These are phyloP conservation scores for Dioszegia hungarica DNA, from an alignment of 768 basidiomycete genomes.

Conservation along the genomic window DNA sequence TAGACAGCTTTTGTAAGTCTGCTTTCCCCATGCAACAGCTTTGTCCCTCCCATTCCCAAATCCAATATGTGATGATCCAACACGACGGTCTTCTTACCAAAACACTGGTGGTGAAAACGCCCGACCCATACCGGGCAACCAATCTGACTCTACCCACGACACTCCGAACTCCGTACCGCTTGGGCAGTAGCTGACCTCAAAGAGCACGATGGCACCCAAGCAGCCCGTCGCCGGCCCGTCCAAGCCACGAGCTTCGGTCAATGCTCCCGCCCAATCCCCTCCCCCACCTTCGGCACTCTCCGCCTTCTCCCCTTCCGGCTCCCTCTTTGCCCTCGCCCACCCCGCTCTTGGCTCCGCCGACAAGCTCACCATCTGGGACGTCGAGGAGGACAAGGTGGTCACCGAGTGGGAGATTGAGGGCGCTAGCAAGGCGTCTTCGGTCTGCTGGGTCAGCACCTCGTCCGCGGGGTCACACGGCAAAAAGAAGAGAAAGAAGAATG, in stretches of 20 bases:
- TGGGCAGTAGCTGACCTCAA: slow-evolving; percentile 6
- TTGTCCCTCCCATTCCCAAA: not conserved
- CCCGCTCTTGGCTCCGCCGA: slow-evolving; percentile 45
- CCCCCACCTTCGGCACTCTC: slow-evolving; percentile 41
- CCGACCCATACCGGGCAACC: slow-evolving; percentile 48
- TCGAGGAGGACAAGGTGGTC: slow-evolving; percentile 30
- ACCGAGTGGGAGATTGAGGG: slow-evolving; percentile 43
- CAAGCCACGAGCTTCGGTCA: slow-evolving; percentile 25
- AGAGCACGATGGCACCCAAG: slow-evolving; percentile 26
- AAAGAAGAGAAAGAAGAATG: slow-evolving; percentile 23
- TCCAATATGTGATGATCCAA: slow-evolving; percentile 44
- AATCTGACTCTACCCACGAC: slow-evolving; percentile 38
- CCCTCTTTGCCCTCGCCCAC: slow-evolving; percentile 37
- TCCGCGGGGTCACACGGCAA: slow-evolving; percentile 12
- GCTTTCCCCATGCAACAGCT: not conserved
- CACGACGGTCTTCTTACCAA: slow-evolving; percentile 49
- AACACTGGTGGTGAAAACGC: slow-evolving; percentile 42
- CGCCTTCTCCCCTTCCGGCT: slow-evolving; percentile 38
- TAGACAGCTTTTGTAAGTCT: no score
- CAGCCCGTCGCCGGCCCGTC: slow-evolving; percentile 41
- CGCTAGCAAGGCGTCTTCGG: slow-evolving; percentile 29
- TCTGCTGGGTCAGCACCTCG: slow-evolving; percentile 23
- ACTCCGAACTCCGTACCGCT: not conserved
- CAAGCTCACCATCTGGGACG: slow-evolving; percentile 44
- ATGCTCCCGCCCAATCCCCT: slow-evolving; percentile 33